Evolutionary conservation across 805 yeast species (phyloP).

Genomic region (Starmerella riodocensis): DNA sequence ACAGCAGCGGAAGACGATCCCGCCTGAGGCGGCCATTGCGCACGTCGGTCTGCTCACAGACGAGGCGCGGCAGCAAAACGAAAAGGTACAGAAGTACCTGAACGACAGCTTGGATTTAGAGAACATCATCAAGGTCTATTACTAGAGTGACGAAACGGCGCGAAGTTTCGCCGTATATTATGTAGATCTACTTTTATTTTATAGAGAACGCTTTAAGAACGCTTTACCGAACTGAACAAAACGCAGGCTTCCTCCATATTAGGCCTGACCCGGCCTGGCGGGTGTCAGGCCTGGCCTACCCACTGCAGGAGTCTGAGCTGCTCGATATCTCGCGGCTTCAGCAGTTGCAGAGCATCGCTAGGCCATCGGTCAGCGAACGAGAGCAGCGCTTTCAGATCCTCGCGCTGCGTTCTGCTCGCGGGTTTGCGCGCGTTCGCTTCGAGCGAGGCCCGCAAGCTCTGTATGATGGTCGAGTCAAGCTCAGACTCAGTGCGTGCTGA

Average conservation of each 20-base stretch:
- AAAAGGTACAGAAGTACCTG: slow-evolving; percentile 13
- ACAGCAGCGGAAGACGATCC: slow-evolving; percentile 59
- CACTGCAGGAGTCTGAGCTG: slow-evolving; percentile 5
- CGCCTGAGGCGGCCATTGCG: slow-evolving; percentile 47
- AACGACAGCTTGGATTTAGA: slow-evolving; percentile 19
- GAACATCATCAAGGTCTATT: slow-evolving; percentile 12
- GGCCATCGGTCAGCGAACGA: slow-evolving; percentile 7
- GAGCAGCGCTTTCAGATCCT: slow-evolving; percentile 6
- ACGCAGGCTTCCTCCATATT: no score
- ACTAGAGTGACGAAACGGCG: no score
- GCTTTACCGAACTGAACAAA: no score
- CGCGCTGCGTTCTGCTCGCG: neutral
- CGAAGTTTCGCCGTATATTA: no score
- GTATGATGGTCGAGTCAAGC: neutral
- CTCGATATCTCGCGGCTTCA: slow-evolving; percentile 7
- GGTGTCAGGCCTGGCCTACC: no score
- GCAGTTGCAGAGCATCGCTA: neutral
- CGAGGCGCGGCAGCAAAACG: slow-evolving; percentile 31
- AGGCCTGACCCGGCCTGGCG: no score
- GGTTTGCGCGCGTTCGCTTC: slow-evolving; percentile 6
- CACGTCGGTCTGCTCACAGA: slow-evolving; percentile 44
- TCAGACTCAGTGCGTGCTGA: neutral
- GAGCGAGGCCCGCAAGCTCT: slow-evolving; percentile 2
- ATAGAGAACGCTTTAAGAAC: no score
- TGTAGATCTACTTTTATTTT: no score